phyloP scores from a whole-genome alignment of 2,329 filamentous ascomycete genomes.

The Exophiala xenobiotica region DNA sequence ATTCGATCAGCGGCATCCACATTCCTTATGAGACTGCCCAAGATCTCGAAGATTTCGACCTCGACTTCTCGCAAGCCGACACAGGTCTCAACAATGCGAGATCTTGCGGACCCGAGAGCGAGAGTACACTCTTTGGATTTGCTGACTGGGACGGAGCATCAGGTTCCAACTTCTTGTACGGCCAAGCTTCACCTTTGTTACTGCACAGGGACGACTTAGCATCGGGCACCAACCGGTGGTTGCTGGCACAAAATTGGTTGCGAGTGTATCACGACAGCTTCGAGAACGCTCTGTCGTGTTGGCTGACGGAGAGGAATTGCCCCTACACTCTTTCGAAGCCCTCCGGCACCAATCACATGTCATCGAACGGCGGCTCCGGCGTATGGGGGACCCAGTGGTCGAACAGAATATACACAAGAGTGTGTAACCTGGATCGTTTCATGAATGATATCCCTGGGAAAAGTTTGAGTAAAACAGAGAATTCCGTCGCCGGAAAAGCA shows the following conservation, averaged over 20 bases:
- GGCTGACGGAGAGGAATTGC: slow-evolving; percentile 18
- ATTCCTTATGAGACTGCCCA: too few species aligned
- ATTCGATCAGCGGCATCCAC: too few species aligned
- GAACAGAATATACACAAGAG: slow-evolving; percentile 9
- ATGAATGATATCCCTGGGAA: slow-evolving; percentile 2
- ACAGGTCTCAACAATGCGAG: too few species aligned
- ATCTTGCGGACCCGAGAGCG: not conserved
- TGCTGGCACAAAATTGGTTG: slow-evolving; percentile 7
- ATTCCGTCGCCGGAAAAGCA: slow-evolving; percentile 2
- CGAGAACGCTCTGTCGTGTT: slow-evolving; percentile 16
- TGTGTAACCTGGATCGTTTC: slow-evolving; percentile 7
- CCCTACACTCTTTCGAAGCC: slow-evolving; percentile 36
- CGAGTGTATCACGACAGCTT: slow-evolving; percentile 14
- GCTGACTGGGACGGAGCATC: not conserved
- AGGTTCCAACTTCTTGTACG: not conserved
- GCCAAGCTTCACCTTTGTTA: not conserved
- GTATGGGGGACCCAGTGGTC: slow-evolving; percentile 8
- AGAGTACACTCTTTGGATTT: not conserved
- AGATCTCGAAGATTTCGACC: too few species aligned
- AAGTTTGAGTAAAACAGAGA: not conserved
- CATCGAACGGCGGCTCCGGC: not conserved
- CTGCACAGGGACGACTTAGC: not conserved
- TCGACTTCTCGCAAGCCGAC: too few species aligned
- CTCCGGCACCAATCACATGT: not conserved
- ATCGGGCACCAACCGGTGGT: slow-evolving; percentile 3